A percentile compares a stretch with the other conserved stretches of the same genome.
Conservation (phyloP, 2,329 filamentous ascomycete genomes). For the Teratosphaeria nubilosa region DNA sequence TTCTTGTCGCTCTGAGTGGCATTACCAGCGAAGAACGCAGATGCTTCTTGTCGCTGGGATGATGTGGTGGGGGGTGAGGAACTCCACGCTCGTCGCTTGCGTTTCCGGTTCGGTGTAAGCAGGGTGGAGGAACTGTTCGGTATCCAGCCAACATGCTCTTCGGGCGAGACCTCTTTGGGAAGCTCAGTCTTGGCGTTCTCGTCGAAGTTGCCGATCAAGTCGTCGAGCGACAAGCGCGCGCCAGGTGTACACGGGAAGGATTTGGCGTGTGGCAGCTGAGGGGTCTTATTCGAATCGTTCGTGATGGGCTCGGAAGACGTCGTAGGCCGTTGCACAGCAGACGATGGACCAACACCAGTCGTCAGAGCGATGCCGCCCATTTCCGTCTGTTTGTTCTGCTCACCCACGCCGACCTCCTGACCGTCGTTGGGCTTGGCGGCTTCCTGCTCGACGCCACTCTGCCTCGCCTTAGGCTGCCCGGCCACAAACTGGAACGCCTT, state of each 20-base stretch:
- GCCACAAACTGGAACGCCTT: conserved; percentile 45
- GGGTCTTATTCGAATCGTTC: conserved; percentile 11
- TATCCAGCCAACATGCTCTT: conserved; percentile 53
- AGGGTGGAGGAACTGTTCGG: conserved; percentile 32
- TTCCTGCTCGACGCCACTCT: neutral
- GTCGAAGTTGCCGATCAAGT: conserved; percentile 52
- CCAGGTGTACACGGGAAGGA: conserved; percentile 48
- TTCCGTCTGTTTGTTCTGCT: neutral
- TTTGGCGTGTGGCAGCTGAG: conserved; percentile 19
- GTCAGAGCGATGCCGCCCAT: neutral
- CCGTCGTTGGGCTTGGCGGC: conserved; percentile 4
- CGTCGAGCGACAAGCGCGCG: conserved; percentile 48
- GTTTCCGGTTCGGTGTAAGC: conserved; percentile 34
- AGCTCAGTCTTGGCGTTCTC: conserved; percentile 39
- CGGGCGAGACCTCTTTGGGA: conserved; percentile 43
- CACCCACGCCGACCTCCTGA: conserved; percentile 35
- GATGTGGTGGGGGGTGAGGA: conserved; percentile 34
- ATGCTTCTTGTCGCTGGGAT: conserved; percentile 28
- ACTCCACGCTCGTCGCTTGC: conserved; percentile 37
- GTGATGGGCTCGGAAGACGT: neutral
- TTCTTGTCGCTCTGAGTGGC: conserved; percentile 17
- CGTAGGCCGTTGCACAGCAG: conserved; percentile 2
- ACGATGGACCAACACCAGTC: conserved; percentile 2
- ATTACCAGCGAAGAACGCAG: conserved; percentile 15
- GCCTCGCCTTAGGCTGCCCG: conserved; percentile 17